Evolutionary conservation across 805 yeast genomes (phyloP).

Genomic region (Metschnikowia reukaufii): DNA sequence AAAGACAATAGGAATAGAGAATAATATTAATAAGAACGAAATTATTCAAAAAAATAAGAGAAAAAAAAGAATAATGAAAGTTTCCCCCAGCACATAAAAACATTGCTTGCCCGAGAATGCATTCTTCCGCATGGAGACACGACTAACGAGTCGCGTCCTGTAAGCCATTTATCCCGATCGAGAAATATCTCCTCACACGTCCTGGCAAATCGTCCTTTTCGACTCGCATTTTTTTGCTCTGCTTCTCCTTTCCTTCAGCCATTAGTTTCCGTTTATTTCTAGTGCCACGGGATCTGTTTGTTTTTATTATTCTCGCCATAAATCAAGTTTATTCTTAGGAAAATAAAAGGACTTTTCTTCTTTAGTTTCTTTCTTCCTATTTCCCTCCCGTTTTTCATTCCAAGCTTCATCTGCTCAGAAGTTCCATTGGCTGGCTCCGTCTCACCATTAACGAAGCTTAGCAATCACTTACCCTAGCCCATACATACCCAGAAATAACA

Average conservation of each 20-base stretch:
- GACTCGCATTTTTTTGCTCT: constrained; percentile 10
- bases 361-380: not conserved
- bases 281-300: not conserved
- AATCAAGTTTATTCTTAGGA: no score
- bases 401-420: no score
- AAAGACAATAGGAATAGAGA: no score
- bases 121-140: not conserved
- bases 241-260: constrained; percentile 2
- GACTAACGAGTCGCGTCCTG: constrained; percentile 16
- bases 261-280: not conserved
- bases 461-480: no score
- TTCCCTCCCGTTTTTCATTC: no score
- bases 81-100: no score
- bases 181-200: constrained; percentile 15
- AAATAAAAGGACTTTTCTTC: no score
- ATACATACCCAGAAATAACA: no score
- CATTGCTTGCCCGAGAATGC: not conserved
- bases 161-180: constrained; percentile 16
- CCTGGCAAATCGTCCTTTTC: constrained; percentile 1
- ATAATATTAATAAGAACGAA: no score
- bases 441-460: no score
- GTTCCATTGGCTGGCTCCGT: not conserved
- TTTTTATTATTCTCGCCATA: not conserved
- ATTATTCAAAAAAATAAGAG: no score
- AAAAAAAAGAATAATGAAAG: no score